Base-by-base conservation (phyloP, 805 yeast genomes). In the Ogataea nonfermentans region DNA sequence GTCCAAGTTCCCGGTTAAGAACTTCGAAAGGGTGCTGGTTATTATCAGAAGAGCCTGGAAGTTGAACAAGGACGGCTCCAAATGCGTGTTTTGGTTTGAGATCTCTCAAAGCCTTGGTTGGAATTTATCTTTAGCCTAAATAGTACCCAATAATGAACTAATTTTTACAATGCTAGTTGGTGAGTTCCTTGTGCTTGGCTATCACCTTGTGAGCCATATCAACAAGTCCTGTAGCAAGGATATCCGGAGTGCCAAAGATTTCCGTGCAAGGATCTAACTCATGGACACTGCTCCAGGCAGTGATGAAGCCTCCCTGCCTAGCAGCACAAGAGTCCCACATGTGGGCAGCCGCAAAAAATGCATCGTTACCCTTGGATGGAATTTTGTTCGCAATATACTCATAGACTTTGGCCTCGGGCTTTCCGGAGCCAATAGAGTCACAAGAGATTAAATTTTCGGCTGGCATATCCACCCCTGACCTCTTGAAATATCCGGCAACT, bases 21-120 rank as follows among this genome's bases (percentile, higher is more conserved):
- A 59, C 30, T 58, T 66, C 28, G 51, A 55, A 23, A 54, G 57
- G 23, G 52, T 60, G 11, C 47, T 61, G 52, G 47, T 52, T 2
- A 55, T 67, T 2, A 48, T 67, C 3, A 51, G 59, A 30, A 55
- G 58, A 28, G 55, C 59, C 4, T 68, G 73, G 73, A 51, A 52
- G 15, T 23, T 51, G 28, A 65, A 66, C 40, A 29, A 41, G 7
- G 43, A 55, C 14, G 71, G 70, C 2, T 43, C 43, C 11, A 35
- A 49, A 13, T 61, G 62, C 42, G 52, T 65, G 11, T 63, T 63
- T 40, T 68, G 70, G 68, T 61, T 56, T 35, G 60, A 59, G 23
- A 51, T 67, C 7, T 51, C 68, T 1, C 53, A 52, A 11, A 44
- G 53, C 14, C 34, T 65, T 29, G 69, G 66, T 0, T 66, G 71